Evolutionary conservation across 2,329 filamentous ascomycete species (phyloP), one percentile per base, ranked within the genome.

Genomic region (Fusarium nygamai): DNA sequence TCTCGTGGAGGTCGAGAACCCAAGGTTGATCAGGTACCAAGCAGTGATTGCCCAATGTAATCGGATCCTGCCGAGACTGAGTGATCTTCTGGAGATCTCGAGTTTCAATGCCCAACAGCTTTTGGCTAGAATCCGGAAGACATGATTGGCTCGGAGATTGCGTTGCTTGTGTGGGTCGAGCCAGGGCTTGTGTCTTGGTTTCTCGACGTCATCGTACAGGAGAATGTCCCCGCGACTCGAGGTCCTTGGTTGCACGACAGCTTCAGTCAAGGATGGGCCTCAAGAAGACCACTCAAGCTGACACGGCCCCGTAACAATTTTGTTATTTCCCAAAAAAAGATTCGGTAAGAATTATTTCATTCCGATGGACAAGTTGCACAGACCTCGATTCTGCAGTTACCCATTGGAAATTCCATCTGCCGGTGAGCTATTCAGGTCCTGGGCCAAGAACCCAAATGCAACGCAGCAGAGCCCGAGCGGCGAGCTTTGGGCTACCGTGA

Each of bases 161-260:
- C 13, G 11, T 48, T 20, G 34, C 38, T 67, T 38, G 9, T 59
- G 70, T 46, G 74, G 64, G 47, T 65, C 60, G 51, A 66, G 71
- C 58, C 39, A 71, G 58, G 64, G 61, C 31, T 63, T 47, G 56
- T 48, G 47, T 63, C 39, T 72, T 29, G 51, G 62, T 31, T 66
- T 39, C 54, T 24, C 69, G 69, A 78, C 77, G 77, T 78, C 77
- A 78, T 78, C 51, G 69, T 51, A 69, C 77, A 78, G 72, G 56
- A 48, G n/a, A 54, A 46, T 61, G 50, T 51, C 59, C 64, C 53
- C 17, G 57, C 60, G 41, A 38, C 51, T 39, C n/a, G 41, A 76
- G 73, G 72, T 76, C 71, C 69, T 76, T 75, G 68, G 57, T 69
- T 65, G 44, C 61, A 67, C 60, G 39, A 61, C 74, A 66, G 64